These are phyloP conservation scores for Berkeleyomyces rouxiae DNA, from an alignment of 2,329 filamentous ascomycete genomes.

Conservation along the genomic window DNA sequence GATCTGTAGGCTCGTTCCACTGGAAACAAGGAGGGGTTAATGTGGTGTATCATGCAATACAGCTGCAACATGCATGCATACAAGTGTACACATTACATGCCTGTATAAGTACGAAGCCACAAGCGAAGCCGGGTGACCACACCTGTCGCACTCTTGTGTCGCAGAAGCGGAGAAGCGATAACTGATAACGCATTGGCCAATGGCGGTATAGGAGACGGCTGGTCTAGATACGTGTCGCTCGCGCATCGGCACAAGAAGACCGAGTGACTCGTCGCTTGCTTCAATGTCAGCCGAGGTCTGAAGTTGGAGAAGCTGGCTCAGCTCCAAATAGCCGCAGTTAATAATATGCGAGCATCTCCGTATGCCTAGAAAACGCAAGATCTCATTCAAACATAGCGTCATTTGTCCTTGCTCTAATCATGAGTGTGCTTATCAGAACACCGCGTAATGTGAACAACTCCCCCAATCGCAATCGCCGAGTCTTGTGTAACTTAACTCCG, in stretches of 20 bases:
- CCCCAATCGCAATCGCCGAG: not conserved
- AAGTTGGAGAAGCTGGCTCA: not conserved
- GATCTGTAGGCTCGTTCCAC: not conserved
- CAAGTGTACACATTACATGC: too few relatives aligned
- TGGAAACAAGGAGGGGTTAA: not conserved
- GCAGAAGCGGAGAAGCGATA: not conserved
- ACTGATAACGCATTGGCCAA: not conserved
- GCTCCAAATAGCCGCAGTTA: not conserved
- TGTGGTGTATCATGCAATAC: not conserved
- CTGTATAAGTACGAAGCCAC: too few relatives aligned
- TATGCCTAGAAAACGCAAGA: too few relatives aligned
- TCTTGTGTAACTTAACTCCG: not conserved
- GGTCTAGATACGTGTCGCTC: not conserved
- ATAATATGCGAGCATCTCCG: too few relatives aligned
- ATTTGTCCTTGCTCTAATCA: not conserved
- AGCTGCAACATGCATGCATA: not conserved
- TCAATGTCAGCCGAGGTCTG: not conserved
- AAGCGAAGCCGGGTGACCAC: not conserved
- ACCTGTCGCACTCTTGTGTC: not conserved
- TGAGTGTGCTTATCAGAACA: conserved; percentile 6
- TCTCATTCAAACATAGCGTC: not conserved
- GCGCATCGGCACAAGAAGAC: not conserved
- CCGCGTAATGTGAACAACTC: conserved; percentile 3
- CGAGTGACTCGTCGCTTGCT: not conserved
- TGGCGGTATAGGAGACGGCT: not conserved